Evolutionary conservation across 345 rosid genomes (phyloP), one percentile per base, ranked within the genome.

Genomic region (Viola odorata): DNA sequence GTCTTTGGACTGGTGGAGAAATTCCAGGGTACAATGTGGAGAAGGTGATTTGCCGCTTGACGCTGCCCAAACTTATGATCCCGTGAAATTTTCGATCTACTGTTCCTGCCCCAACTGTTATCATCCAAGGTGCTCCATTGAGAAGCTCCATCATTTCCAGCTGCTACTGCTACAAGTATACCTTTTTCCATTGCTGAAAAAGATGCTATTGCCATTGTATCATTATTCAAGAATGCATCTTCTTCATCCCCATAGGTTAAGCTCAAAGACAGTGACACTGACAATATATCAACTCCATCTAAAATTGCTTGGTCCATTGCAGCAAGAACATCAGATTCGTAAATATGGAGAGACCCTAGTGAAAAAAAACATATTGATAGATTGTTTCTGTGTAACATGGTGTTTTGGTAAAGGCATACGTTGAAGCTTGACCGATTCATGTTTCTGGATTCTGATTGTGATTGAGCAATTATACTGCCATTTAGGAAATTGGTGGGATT

Each of bases 281-380:
- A n/a, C n/a, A n/a, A 45, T 39, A 78, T 41, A 50, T 81, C 80
- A 14, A 81, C 81, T 0, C 81, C 80, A 42, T 81, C 85, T n/a
- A 40, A 52, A 39, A 78, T 67, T 32, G 85, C 85, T 40, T 77
- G 79, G 61, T 81, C 85, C 36, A 81, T 71, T 14, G 81, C 85
- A 1, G 85, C 85, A 52, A 81, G 16, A 54, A 76, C 75, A 53
- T 81, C 85, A 14, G 83, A 78, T 12, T 71, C 53, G 41, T 62
- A 64, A 32, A 60, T 61, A n/a, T n/a, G n/a, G n/a, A n/a, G n/a
- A n/a, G n/a, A n/a, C n/a, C n/a, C n/a, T n/a, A n/a, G n/a, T n/a
- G n/a, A n/a, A n/a, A n/a, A n/a, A n/a, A n/a, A n/a, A n/a, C n/a
- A n/a, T n/a, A n/a, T n/a, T n/a, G n/a, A n/a, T n/a, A n/a, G n/a